phyloP scores from a whole-genome alignment of 192 early-diverging fungal species.

The Entophlyctis luteolus region DNA sequence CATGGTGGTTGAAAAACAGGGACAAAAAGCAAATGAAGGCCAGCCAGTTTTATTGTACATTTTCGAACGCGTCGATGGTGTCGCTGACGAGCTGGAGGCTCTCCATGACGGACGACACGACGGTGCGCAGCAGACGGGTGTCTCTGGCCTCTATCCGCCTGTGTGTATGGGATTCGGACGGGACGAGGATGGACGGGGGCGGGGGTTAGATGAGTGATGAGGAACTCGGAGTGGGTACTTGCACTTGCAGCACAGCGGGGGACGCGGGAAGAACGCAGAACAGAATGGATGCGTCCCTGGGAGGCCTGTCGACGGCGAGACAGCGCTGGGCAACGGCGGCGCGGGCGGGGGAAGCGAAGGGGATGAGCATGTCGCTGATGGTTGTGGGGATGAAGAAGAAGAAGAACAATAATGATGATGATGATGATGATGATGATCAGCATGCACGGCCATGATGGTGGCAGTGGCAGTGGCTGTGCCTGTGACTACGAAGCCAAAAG shows the following conservation, averaged over 20 bases:
- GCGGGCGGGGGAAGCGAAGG: not conserved
- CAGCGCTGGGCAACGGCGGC: not conserved
- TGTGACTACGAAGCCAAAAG: not conserved
- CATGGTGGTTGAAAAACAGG: too few relatives aligned
- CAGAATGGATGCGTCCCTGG: not conserved
- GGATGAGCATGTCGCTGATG: conserved; percentile 2
- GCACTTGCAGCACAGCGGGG: not conserved
- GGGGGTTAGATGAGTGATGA: not conserved
- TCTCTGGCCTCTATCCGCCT: conserved; percentile 5
- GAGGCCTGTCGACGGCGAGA: conserved; percentile 5
- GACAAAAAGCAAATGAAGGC: too few relatives aligned
- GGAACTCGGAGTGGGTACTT: not conserved
- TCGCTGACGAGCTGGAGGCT: conserved; percentile 22
- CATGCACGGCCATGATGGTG: not conserved
- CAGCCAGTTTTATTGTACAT: too few relatives aligned
- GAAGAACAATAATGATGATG: not conserved
- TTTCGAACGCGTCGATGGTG: conserved; percentile 11
- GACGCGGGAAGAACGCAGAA: not conserved
- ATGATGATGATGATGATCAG: not conserved
- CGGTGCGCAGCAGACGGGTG: not conserved
- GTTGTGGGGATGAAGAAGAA: not conserved
- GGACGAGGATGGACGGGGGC: not conserved
- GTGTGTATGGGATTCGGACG: not conserved
- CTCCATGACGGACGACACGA: conserved; percentile 6
- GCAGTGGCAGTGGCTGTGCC: not conserved